phyloP scores from a whole-genome alignment of 2,329 filamentous ascomycete species.

The Sarocladium kiliense region DNA sequence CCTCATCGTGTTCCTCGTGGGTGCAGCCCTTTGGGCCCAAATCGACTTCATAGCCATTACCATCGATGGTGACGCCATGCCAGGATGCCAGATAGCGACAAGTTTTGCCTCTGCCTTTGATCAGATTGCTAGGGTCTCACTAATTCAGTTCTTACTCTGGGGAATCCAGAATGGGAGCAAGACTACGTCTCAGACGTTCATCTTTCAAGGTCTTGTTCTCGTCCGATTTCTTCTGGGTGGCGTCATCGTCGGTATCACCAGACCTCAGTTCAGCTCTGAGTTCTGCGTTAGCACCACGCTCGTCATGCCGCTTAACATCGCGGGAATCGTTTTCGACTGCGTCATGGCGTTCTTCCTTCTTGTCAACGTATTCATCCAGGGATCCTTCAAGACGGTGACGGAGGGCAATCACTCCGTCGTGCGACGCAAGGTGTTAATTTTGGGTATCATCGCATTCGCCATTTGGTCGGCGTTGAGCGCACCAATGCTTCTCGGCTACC shows the following conservation, averaged over 20 bases:
- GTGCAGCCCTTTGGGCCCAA: slow-evolving; percentile 49
- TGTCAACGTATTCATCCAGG: slow-evolving; percentile 33
- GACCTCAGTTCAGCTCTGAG: slow-evolving; percentile 40
- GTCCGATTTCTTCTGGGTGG: slow-evolving; percentile 47
- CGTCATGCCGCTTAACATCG: slow-evolving; percentile 38
- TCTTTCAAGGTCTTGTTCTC: slow-evolving; percentile 42
- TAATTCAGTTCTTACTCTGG: slow-evolving; percentile 52
- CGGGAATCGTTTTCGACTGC: slow-evolving; percentile 39
- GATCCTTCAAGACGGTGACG: slow-evolving; percentile 26
- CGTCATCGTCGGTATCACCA: slow-evolving; percentile 49
- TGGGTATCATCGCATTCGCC: slow-evolving; percentile 38
- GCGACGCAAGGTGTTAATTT: slow-evolving; percentile 35
- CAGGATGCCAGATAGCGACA: slow-evolving; percentile 46
- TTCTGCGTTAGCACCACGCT: slow-evolving; percentile 47
- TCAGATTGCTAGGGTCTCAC: slow-evolving; percentile 47
- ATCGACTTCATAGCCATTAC: slow-evolving; percentile 45
- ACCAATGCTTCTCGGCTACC: slow-evolving; percentile 44
- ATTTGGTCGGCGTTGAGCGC: slow-evolving; percentile 52
- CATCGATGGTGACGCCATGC: slow-evolving; percentile 33
- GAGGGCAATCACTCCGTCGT: slow-evolving; percentile 20
- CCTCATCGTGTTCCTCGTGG: slow-evolving; percentile 50
- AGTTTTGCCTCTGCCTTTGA: slow-evolving; percentile 51
- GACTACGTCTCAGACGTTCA: slow-evolving; percentile 29
- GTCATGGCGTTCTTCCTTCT: slow-evolving; percentile 38
- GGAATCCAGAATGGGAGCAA: slow-evolving; percentile 34